A percentile compares a stretch with the other conserved stretches of the same genome.
Conservation (phyloP, 805 yeast species). For the Saitoella complicata region DNA sequence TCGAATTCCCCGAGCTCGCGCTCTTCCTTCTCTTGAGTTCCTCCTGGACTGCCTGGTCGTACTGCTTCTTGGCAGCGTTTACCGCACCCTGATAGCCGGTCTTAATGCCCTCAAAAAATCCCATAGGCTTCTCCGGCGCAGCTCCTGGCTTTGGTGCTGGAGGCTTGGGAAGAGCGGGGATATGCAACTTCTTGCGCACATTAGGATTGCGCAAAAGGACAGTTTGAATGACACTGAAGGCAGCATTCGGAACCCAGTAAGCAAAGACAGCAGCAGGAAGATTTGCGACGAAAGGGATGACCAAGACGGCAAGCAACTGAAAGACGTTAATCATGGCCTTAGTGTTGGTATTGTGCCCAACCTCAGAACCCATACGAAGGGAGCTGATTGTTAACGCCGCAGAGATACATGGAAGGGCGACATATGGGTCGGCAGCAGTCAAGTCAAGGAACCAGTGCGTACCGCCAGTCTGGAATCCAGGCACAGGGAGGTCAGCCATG, state of each 20-base stretch:
- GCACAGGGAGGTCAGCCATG: slow-evolving; percentile 72
- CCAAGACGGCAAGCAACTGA: too few relatives aligned
- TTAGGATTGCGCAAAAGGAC: not conserved
- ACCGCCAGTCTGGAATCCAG: slow-evolving; percentile 67
- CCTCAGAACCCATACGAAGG: not conserved
- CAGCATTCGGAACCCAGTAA: slow-evolving; percentile 1
- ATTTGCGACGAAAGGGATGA: too few relatives aligned
- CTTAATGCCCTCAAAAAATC: too few relatives aligned
- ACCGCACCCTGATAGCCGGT: too few relatives aligned
- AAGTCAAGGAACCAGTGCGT: slow-evolving; percentile 70
- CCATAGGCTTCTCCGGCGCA: too few relatives aligned
- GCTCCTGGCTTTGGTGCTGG: too few relatives aligned
- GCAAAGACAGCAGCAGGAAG: not conserved
- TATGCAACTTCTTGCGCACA: not conserved
- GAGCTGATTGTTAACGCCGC: slow-evolving; percentile 29
- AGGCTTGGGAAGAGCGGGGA: not conserved
- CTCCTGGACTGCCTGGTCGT: too few relatives aligned
- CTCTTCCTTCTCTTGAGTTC: too few relatives aligned
- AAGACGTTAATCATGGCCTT: too few relatives aligned
- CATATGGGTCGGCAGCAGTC: slow-evolving; percentile 73
- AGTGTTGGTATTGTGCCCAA: too few relatives aligned
- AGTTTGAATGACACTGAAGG: not conserved
- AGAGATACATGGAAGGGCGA: slow-evolving; percentile 71
- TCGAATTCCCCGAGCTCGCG: too few relatives aligned
- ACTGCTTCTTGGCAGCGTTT: too few relatives aligned